phyloP scores from a whole-genome alignment of 208 protist species.

The Trypanosoma conorhini region DNA sequence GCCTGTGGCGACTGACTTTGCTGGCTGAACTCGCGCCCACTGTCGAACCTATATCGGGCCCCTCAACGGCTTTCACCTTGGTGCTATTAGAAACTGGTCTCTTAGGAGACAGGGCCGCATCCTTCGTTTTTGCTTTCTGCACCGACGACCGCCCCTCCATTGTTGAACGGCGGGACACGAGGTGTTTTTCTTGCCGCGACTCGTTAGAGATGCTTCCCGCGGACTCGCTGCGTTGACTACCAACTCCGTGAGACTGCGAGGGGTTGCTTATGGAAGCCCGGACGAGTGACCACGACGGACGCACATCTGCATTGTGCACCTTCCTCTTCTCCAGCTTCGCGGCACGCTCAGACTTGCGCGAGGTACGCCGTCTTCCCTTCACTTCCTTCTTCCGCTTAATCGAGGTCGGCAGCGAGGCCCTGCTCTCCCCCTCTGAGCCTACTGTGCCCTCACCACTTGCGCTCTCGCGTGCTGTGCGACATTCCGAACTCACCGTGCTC shows the following conservation, averaged over 20 bases:
- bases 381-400: neutral
- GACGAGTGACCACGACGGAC: neutral
- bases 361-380: neutral
- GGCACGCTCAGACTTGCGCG: neutral
- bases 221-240: too few species aligned
- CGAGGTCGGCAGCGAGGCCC: neutral
- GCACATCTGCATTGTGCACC: neutral
- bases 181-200: too few species aligned
- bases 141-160: too few species aligned
- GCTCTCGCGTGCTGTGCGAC: neutral
- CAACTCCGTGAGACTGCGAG: too few species aligned
- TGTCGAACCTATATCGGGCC: neutral
- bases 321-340: neutral
- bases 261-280: too few species aligned
- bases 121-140: neutral
- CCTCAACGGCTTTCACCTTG: neutral
- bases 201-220: too few species aligned
- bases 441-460: neutral
- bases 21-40: neutral
- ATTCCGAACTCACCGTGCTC: neutral
- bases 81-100: neutral
- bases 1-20: neutral
- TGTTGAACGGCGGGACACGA: too few species aligned
- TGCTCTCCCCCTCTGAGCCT: neutral
- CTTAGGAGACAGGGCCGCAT: neutral